A percentile compares a stretch with the other conserved stretches of the same genome.
Conservation (phyloP, 2,329 filamentous ascomycete species). For the Leptodontidium sp. region DNA sequence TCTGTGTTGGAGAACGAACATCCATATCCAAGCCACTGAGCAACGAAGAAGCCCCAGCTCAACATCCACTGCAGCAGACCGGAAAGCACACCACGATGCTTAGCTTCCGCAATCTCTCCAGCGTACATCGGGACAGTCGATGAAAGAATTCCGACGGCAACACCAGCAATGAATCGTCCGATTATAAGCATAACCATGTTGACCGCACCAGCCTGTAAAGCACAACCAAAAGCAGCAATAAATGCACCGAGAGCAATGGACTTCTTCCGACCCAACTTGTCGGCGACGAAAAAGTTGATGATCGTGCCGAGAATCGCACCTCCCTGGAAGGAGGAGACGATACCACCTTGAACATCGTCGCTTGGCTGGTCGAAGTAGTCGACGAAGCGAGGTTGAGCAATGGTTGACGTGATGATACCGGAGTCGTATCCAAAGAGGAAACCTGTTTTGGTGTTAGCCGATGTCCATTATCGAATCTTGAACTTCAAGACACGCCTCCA, state of each 20-base stretch:
- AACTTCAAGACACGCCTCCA: conserved; percentile 39
- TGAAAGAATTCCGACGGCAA: conserved; percentile 56
- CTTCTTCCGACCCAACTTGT: conserved; percentile 44
- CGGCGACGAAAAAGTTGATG: conserved; percentile 41
- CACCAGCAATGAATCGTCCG: conserved; percentile 56
- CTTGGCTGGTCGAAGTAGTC: conserved; percentile 32
- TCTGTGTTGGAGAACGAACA: conserved; percentile 29
- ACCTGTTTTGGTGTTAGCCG: conserved; percentile 35
- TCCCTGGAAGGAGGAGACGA: conserved; percentile 42
- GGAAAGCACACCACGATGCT: conserved; percentile 37
- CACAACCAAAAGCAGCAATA: conserved; percentile 42
- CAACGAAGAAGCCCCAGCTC: conserved; percentile 41
- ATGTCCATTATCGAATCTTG: conserved; percentile 36
- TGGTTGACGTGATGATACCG: conserved; percentile 46
- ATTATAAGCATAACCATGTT: conserved; percentile 53
- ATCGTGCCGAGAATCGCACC: conserved; percentile 28
- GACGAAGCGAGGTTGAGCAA: conserved; percentile 44
- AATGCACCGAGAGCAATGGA: conserved; percentile 44
- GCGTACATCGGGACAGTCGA: conserved; percentile 56
- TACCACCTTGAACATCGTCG: background rate
- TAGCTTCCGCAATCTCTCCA: conserved; percentile 37
- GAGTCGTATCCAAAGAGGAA: conserved; percentile 47
- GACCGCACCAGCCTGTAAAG: conserved; percentile 45
- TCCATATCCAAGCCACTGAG: conserved; percentile 41
- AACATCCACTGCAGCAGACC: conserved; percentile 42